Percentiles rank a stretch among this genome's conserved stretches.
phyloP scores from a whole-genome alignment of 2,329 filamentous ascomycete species.

The Nemania abortiva region DNA sequence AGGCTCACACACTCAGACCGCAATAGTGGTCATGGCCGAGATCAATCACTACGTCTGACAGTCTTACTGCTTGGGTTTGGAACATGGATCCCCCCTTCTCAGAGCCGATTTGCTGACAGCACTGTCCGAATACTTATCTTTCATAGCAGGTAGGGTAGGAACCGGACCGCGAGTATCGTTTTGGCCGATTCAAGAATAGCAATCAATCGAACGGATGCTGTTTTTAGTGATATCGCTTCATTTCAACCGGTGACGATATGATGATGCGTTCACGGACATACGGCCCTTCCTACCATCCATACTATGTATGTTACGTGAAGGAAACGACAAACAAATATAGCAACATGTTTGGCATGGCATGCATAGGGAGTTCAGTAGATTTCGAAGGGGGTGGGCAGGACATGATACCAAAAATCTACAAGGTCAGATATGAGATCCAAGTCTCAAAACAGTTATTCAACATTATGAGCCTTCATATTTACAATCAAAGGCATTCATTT shows the following conservation, averaged over 20 bases:
- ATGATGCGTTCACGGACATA: neutral
- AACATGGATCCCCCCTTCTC: conserved; percentile 31
- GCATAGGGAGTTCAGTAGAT: neutral
- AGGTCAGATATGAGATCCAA: neutral
- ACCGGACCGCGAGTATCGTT: conserved; percentile 7
- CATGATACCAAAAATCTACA: neutral
- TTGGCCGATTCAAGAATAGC: conserved; percentile 1
- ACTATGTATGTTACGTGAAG: neutral
- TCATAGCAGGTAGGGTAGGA: neutral
- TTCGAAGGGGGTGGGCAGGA: neutral
- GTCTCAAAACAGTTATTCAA: conserved; percentile 1
- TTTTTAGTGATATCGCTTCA: neutral
- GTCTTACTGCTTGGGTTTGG: conserved; percentile 8
- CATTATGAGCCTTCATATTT: neutral
- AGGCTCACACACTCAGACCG: conserved; percentile 29
- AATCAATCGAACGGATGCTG: neutral
- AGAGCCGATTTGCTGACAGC: conserved; percentile 13
- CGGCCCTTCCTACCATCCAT: neutral
- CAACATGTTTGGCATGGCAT: neutral
- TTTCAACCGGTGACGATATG: neutral
- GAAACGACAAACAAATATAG: neutral
- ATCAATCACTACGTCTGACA: conserved; percentile 19
- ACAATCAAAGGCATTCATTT: neutral
- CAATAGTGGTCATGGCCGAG: conserved; percentile 28
- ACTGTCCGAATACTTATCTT: conserved; percentile 12